Conservation (phyloP, 164 flowering plant genomes). For the Santalum album region DNA sequence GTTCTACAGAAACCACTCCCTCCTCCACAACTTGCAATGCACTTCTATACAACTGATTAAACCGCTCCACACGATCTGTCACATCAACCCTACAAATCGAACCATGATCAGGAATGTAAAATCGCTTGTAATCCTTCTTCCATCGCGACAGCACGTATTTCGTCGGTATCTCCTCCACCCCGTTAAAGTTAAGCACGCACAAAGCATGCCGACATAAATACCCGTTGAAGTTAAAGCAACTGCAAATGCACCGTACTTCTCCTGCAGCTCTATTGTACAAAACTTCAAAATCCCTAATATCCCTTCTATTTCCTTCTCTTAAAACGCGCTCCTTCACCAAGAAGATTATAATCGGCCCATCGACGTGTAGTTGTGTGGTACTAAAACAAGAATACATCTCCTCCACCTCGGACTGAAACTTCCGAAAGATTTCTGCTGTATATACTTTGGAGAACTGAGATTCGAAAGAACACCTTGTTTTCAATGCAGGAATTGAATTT, state of each 20-base stretch:
- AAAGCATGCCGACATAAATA: constrained; percentile 35
- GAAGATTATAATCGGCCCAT: constrained; percentile 33
- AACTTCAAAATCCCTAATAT: constrained; percentile 37
- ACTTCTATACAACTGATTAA: constrained; percentile 28
- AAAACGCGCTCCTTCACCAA: constrained; percentile 38
- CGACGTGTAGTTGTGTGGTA: constrained; percentile 34
- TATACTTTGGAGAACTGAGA: background rate
- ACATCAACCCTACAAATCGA: constrained; percentile 9
- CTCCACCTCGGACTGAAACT: background rate
- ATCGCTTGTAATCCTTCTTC: constrained; percentile 36
- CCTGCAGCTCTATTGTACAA: constrained; percentile 29
- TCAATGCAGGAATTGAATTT: background rate
- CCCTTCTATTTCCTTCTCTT: constrained; percentile 28
- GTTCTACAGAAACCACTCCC: constrained; percentile 31
- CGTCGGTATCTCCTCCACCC: constrained; percentile 35
- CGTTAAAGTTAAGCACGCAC: constrained; percentile 40
- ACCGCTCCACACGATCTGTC: constrained; percentile 22
- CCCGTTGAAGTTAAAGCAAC: constrained; percentile 36
- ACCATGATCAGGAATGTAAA: constrained; percentile 18
- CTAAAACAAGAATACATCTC: constrained; percentile 15
- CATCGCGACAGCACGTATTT: constrained; percentile 32
- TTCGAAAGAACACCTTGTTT: background rate
- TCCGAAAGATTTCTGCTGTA: background rate
- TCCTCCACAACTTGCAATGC: constrained; percentile 44
- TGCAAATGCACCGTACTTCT: constrained; percentile 40